Base-by-base conservation (phyloP, 2,329 filamentous ascomycete species). In the Cordyceps fumosorosea region DNA sequence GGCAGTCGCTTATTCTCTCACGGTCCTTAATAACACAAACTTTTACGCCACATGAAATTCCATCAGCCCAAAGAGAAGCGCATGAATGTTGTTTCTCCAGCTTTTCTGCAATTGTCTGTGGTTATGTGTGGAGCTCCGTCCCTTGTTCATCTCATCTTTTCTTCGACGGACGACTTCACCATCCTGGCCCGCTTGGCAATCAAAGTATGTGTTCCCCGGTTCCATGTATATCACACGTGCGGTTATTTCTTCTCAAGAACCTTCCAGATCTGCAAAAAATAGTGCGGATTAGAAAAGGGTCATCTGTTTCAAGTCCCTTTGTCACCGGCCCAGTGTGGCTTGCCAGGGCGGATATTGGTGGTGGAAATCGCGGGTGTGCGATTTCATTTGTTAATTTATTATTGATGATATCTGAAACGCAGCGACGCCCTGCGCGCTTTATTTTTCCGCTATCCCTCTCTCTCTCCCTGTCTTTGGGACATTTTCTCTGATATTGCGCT, bases 291-390 rank as follows among this genome's bases (percentile, higher is more conserved):
- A 18, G 40, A 32, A 22, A 29, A 47, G 32, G 51, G 18, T 29
- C 40, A 26, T 12, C 22, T 14, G 53, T 56, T 45, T 45, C 53
- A 56, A n/a, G 26, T 42, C 20, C n/a, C 26, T 22, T 56, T 47
- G 24, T n/a, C 26, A 8, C 29, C 26, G 56, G 20, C 45, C 44
- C 56, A 58, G 29, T 50, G 56, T 58, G 56, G 56, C 56, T 58
- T 58, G 29, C 56, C 7, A 20, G 45, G 55, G 55, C 14, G 14
- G 29, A 32, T n/a, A 44, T 40, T 50, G 34, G n/a, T 22, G 12
- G 32, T 29, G 42, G 42, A 47, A 32, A 40, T 40, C 37, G 37
- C n/a, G 42, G 6, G 51, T 29, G 52, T 42, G 16, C 34, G 34
- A 55, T 20, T 54, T 55, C 44, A 57, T 48, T n/a, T 44, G 54